Conservation (phyloP, 2,329 filamentous ascomycete species). For the Pseudonectria foliicola region DNA sequence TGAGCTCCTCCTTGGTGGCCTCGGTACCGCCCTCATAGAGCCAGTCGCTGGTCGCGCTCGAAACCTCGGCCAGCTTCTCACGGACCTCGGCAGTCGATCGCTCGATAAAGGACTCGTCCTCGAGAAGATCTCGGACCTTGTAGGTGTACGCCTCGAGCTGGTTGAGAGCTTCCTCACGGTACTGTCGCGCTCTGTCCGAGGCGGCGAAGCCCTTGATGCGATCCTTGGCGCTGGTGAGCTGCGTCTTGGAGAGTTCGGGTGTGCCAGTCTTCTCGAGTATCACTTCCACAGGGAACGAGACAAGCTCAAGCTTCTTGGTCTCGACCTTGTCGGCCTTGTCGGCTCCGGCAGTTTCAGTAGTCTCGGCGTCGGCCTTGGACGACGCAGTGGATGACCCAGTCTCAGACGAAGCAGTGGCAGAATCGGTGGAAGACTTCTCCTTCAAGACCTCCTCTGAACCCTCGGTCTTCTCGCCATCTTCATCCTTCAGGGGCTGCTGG, state of each 20-base stretch:
- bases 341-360: conserved; percentile 39
- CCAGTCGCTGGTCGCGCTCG: conserved; percentile 74
- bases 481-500: conserved; percentile 66
- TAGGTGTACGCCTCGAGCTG: conserved; percentile 93
- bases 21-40: conserved; percentile 78
- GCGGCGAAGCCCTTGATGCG: conserved; percentile 77
- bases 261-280: conserved; percentile 43
- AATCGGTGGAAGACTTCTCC: conserved; percentile 28
- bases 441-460: conserved; percentile 34
- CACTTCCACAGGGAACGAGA: conserved; percentile 46
- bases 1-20: conserved; percentile 67
- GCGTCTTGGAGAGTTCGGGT: conserved; percentile 41
- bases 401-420: conserved; percentile 10
- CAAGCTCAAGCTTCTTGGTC: conserved; percentile 53
- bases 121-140: conserved; percentile 73
- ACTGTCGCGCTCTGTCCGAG: conserved; percentile 70
- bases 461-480: conserved; percentile 41
- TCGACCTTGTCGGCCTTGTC: conserved; percentile 40
- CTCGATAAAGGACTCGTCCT: conserved; percentile 65
- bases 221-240: conserved; percentile 50
- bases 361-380: conserved; percentile 23
- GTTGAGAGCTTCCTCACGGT: conserved; percentile 83
- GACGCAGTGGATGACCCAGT: conserved; percentile 21
- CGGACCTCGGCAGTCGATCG: conserved; percentile 65
- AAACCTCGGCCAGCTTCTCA: conserved; percentile 56